These are phyloP conservation scores for Daldinia grandis DNA, from an alignment of 495 filamentous ascomycete species.

Conservation along the genomic window DNA sequence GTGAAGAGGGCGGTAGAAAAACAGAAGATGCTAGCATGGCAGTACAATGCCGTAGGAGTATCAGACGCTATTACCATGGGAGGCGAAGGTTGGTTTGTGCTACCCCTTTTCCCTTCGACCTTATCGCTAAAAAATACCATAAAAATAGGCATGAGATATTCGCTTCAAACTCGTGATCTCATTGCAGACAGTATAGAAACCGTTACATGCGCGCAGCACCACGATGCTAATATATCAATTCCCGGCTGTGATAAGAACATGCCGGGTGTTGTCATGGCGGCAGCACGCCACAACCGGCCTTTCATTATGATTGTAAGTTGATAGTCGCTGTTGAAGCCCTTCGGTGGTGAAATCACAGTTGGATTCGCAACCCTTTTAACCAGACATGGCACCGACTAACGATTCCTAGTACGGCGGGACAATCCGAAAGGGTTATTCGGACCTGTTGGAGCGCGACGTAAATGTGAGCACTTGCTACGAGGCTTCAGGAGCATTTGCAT, in stretches of 20 bases:
- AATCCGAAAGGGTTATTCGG: conserved; percentile 84
- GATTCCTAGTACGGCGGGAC: conserved; percentile 77
- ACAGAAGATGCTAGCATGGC: conserved; percentile 89
- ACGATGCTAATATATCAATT: conserved; percentile 94
- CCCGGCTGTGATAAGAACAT: conserved; percentile 99
- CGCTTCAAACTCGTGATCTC: conserved; percentile 91
- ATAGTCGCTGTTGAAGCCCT: neutral
- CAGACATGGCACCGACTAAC: neutral
- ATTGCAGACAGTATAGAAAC: conserved; percentile 97
- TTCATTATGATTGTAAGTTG: conserved; percentile 62
- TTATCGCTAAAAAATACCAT: conserved; percentile 31
- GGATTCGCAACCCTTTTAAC: neutral
- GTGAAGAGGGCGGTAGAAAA: conserved; percentile 85
- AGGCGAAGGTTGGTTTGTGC: conserved; percentile 72
- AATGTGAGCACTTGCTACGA: conserved; percentile 94
- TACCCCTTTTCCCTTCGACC: neutral
- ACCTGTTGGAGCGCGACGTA: conserved; percentile 78
- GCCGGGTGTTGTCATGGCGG: conserved; percentile 77
- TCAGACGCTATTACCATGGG: conserved; percentile 97
- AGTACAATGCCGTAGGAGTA: conserved; percentile 94
- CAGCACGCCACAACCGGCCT: conserved; percentile 89
- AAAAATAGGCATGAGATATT: conserved; percentile 89
- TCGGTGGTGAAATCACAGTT: neutral
- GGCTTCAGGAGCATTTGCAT: conserved; percentile 85
- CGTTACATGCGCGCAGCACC: conserved; percentile 84